phyloP scores from a whole-genome alignment of 306 rosid genomes.

The Vicia faba region DNA sequence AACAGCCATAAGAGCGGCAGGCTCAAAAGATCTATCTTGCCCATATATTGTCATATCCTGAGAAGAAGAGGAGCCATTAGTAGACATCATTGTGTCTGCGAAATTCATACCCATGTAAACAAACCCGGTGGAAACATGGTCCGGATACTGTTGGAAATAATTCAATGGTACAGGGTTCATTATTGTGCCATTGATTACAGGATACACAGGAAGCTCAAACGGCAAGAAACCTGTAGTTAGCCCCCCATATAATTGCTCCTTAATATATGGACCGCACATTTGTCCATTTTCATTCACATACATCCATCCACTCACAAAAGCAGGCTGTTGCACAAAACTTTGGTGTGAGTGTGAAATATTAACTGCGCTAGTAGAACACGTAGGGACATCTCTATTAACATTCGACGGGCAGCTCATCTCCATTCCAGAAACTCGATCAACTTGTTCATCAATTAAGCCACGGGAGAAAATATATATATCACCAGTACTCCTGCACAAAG shows the following conservation, averaged over 20 bases:
- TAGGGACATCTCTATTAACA: slow-evolving; percentile 48
- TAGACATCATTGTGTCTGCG: slow-evolving; percentile 42
- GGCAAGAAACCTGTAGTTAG: slow-evolving; percentile 89
- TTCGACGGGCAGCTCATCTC: slow-evolving; percentile 71
- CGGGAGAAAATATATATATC: slow-evolving; percentile 43
- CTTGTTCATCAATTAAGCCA: slow-evolving; percentile 49
- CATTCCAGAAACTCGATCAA: slow-evolving; percentile 45
- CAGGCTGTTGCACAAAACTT: slow-evolving; percentile 53
- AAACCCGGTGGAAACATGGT: slow-evolving; percentile 88
- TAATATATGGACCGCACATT: slow-evolving; percentile 96
- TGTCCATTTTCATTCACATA: slow-evolving; percentile 84
- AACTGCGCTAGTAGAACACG: slow-evolving; percentile 42
- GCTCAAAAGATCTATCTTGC: slow-evolving; percentile 44
- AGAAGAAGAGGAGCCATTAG: slow-evolving; percentile 41
- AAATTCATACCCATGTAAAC: slow-evolving; percentile 54
- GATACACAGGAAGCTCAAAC: slow-evolving; percentile 87
- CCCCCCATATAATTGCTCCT: slow-evolving; percentile 84
- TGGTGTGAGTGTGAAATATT: slow-evolving; percentile 49
- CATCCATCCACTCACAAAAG: slow-evolving; percentile 90
- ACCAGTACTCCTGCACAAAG: slow-evolving; percentile 42
- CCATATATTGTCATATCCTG: slow-evolving; percentile 40
- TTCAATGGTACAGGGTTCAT: slow-evolving; percentile 82
- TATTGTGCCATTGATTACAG: slow-evolving; percentile 64
- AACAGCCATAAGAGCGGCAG: slow-evolving; percentile 38
- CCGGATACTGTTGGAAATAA: slow-evolving; percentile 87